phyloP scores from a whole-genome alignment of 306 rosid species.

The Fragaria vesca region DNA sequence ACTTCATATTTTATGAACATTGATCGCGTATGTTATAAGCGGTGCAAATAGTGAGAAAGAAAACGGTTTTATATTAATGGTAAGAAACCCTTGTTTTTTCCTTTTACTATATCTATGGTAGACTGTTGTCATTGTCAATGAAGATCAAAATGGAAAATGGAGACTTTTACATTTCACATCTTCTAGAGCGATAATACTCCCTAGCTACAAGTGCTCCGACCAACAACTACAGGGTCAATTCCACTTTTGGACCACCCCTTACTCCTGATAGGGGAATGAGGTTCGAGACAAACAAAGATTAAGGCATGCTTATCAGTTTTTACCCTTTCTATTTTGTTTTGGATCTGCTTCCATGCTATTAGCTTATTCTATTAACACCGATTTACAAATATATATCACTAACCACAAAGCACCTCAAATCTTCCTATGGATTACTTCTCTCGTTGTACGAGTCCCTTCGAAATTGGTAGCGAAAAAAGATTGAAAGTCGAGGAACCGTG shows the following conservation, averaged over 20 bases:
- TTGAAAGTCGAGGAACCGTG: background rate
- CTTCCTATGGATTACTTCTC: background rate
- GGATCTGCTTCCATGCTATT: background rate
- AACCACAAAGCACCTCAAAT: background rate
- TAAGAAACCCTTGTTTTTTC: background rate
- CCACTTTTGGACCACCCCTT: background rate
- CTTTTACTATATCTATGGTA: background rate
- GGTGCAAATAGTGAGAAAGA: background rate
- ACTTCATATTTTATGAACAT: too few relatives aligned
- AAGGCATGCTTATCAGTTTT: background rate
- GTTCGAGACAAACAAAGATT: background rate
- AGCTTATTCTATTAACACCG: background rate
- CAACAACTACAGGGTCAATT: background rate
- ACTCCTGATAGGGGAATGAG: background rate
- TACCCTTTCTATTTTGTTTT: background rate
- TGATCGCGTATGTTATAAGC: background rate
- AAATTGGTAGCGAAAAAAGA: background rate
- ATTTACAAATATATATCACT: background rate
- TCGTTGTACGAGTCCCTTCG: background rate
- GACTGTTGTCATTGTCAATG: background rate
- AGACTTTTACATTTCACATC: background rate
- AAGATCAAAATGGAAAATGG: background rate
- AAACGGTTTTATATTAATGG: background rate
- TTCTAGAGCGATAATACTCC: background rate
- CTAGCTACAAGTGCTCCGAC: background rate